phyloP scores from a whole-genome alignment of 169 alveolate genomes.

The Hepatocystis sp. region DNA sequence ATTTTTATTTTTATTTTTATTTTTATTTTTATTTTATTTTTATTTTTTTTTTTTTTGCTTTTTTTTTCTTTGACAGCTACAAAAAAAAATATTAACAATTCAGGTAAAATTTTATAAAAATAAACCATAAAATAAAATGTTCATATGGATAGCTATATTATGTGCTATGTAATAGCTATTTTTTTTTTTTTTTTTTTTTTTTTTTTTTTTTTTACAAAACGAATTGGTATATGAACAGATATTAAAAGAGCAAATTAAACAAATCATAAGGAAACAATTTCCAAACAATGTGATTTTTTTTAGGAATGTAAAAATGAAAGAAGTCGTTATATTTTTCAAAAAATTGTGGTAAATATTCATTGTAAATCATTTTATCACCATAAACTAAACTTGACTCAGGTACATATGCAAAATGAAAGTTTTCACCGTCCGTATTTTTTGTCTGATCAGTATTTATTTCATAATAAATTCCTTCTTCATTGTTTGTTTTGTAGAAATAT shows the following conservation, averaged over 20 bases:
- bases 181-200: too few species aligned
- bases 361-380: constrained; percentile 62
- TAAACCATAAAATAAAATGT: too few species aligned
- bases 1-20: too few species aligned
- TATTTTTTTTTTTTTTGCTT: too few species aligned
- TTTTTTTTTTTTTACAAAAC: too few species aligned
- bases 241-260: constrained; percentile 70
- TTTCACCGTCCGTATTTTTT: constrained; percentile 20
- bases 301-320: constrained; percentile 76
- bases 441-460: not conserved
- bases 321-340: constrained; percentile 60
- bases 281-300: constrained; percentile 75
- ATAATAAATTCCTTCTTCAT: not conserved
- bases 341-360: constrained; percentile 57
- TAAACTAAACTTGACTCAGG: constrained; percentile 74
- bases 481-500: not conserved
- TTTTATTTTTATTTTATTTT: too few species aligned
- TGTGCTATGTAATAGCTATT: too few species aligned
- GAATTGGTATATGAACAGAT: too few species aligned
- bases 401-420: constrained; percentile 69
- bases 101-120: too few species aligned
- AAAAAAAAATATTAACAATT: too few species aligned
- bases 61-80: too few species aligned
- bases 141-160: too few species aligned
- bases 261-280: constrained; percentile 74